Conservation (phyloP, 1,284 basidiomycete species). For the Pascua sp. region DNA sequence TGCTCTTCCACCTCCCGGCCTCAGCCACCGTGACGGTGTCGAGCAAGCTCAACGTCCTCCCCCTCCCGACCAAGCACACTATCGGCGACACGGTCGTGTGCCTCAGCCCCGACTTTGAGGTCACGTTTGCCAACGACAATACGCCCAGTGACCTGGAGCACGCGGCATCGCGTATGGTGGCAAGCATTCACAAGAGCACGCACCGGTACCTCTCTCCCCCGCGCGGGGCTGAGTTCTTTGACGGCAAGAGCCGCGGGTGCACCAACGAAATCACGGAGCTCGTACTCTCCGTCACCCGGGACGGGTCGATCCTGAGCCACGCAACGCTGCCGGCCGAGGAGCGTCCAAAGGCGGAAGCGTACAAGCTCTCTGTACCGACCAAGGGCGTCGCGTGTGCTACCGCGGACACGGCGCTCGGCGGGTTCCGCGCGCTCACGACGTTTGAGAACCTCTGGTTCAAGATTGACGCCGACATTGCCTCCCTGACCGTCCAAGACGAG, state of each 20-base stretch:
- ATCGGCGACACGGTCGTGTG: conserved; percentile 56
- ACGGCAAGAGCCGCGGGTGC: not conserved
- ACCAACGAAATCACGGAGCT: not conserved
- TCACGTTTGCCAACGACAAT: not conserved
- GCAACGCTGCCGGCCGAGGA: conserved; percentile 12
- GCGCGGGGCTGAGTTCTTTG: conserved; percentile 25
- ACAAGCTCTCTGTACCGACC: conserved; percentile 3
- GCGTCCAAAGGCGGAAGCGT: conserved; percentile 8
- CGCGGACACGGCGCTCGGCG: conserved; percentile 5
- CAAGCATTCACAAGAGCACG: not conserved
- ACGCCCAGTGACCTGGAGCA: not conserved
- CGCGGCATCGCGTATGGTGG: not conserved
- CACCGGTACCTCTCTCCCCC: conserved; percentile 20
- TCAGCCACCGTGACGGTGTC: not conserved
- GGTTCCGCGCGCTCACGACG: conserved; percentile 73
- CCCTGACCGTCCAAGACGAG: too few relatives aligned
- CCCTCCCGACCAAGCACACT: conserved; percentile 53
- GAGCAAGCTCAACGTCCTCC: conserved; percentile 11
- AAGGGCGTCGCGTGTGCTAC: not conserved
- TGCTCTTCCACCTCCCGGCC: not conserved
- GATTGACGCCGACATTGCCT: too few relatives aligned
- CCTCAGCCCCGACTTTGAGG: not conserved
- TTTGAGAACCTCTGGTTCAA: conserved; percentile 65
- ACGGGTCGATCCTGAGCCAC: not conserved
- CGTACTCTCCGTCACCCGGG: not conserved